A percentile compares a stretch with the other conserved stretches of the same genome.
Evolutionary conservation across 2,329 filamentous ascomycete species (phyloP).

Genomic region (Nigrograna mackinnonii): DNA sequence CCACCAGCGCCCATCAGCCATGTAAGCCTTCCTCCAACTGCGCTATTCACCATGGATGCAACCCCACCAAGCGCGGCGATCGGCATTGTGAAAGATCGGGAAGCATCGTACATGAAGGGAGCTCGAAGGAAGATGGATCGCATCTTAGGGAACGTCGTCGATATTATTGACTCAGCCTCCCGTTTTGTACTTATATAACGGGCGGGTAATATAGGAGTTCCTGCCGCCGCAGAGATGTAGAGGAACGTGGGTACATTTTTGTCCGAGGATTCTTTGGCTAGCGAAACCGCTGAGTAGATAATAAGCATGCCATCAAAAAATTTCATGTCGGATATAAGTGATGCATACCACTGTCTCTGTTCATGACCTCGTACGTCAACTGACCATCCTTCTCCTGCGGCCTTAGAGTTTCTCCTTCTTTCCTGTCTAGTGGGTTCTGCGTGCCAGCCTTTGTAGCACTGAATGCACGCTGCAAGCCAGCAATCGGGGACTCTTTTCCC

Average conservation of each 20-base stretch:
- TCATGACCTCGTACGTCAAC: conserved; percentile 97
- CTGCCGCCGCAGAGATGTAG: conserved; percentile 87
- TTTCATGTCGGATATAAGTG: not conserved
- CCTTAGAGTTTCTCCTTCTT: conserved; percentile 61
- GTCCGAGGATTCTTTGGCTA: conserved; percentile 75
- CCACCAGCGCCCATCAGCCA: conserved; percentile 80
- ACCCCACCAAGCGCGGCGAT: conserved; percentile 78
- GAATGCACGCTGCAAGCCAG: conserved; percentile 80
- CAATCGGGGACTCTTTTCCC: conserved; percentile 79
- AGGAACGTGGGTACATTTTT: conserved; percentile 72
- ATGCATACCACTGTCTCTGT: conserved; percentile 70
- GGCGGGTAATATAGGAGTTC: conserved; percentile 79
- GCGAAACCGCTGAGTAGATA: conserved; percentile 64
- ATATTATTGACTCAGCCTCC: conserved; percentile 80
- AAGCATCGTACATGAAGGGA: conserved; percentile 87
- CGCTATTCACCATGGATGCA: conserved; percentile 74
- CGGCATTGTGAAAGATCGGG: conserved; percentile 79
- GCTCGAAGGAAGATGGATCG: conserved; percentile 82
- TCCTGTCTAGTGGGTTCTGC: conserved; percentile 70
- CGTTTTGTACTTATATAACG: conserved; percentile 92
- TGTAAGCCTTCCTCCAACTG: conserved; percentile 76
- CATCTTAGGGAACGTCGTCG: conserved; percentile 72
- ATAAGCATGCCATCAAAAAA: not conserved
- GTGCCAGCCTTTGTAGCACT: conserved; percentile 64
- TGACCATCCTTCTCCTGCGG: conserved; percentile 71